Evolutionary conservation across 495 filamentous ascomycete species (phyloP).

Genomic region (Pseudomonodictys pantanalensis): DNA sequence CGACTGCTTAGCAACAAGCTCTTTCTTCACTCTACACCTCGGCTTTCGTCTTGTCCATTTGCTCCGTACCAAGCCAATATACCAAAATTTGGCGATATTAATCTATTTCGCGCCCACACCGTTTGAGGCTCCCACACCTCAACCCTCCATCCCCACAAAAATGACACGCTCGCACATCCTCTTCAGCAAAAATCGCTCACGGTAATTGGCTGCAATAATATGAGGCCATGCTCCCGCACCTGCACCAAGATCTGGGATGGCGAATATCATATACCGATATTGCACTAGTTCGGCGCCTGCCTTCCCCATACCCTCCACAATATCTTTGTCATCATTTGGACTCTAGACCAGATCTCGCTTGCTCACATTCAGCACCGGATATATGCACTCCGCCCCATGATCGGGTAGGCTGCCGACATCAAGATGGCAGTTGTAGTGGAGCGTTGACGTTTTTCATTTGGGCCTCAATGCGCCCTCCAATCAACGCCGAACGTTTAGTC

Average conservation of each 20-base stretch:
- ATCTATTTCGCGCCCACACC: constrained; percentile 4
- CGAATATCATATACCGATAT: constrained; percentile 14
- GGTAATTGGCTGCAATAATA: neutral
- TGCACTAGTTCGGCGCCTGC: neutral
- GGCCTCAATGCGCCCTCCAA: constrained; percentile 21
- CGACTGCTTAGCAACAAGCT: too few relatives aligned
- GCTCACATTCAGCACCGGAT: neutral
- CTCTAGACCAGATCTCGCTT: constrained; percentile 9
- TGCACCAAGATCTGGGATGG: neutral
- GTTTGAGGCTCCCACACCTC: neutral
- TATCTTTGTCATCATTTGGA: constrained; percentile 18
- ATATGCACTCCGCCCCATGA: constrained; percentile 5
- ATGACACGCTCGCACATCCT: neutral
- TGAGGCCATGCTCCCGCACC: neutral
- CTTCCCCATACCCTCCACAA: neutral
- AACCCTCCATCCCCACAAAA: neutral
- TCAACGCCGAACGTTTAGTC: constrained; percentile 11
- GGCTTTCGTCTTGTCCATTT: neutral
- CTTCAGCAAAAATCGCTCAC: neutral
- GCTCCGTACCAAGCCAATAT: neutral
- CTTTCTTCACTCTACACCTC: neutral
- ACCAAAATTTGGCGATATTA: constrained; percentile 21
- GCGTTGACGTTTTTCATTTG: constrained; percentile 4
- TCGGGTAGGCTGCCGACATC: neutral
- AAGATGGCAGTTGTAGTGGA: neutral